Conservation (phyloP, 176 grass and related monocot genomes). For the Carex littledalei region DNA sequence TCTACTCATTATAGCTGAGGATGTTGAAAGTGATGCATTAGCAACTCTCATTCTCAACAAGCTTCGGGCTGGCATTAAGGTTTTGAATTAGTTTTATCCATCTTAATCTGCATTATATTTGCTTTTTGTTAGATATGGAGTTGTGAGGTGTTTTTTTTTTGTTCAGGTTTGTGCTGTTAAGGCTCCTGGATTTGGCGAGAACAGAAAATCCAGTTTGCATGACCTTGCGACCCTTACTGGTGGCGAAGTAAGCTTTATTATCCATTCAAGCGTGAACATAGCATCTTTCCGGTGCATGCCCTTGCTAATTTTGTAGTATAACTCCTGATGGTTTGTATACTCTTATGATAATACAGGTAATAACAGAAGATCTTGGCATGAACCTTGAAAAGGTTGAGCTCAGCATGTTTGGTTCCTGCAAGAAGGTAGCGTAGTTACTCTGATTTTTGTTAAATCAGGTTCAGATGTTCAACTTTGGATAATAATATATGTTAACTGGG, state of each 20-base stretch:
- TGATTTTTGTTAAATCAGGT: neutral
- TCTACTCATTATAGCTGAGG: constrained; percentile 92
- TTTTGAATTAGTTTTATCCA: neutral
- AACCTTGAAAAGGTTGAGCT: constrained; percentile 85
- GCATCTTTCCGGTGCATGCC: neutral
- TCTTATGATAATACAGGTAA: constrained; percentile 45
- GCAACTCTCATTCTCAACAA: constrained; percentile 92
- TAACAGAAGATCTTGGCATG: constrained; percentile 96
- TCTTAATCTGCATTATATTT: neutral
- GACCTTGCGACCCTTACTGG: constrained; percentile 91
- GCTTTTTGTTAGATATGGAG: neutral
- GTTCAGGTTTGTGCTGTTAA: constrained; percentile 91
- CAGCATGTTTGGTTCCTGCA: constrained; percentile 73
- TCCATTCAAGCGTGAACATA: neutral
- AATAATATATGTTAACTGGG: neutral
- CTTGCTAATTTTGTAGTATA: neutral
- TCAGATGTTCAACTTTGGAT: neutral
- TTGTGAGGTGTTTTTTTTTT: neutral
- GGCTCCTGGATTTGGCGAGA: constrained; percentile 98
- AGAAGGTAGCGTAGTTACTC: constrained; percentile 45
- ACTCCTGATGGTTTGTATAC: neutral
- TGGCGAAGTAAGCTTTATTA: constrained; percentile 49
- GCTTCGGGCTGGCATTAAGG: constrained; percentile 98
- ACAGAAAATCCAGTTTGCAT: constrained; percentile 89
- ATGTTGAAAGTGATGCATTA: constrained; percentile 95